Evolutionary conservation across 768 basidiomycete species (phyloP).

Genomic region (Trametopsis cervina): DNA sequence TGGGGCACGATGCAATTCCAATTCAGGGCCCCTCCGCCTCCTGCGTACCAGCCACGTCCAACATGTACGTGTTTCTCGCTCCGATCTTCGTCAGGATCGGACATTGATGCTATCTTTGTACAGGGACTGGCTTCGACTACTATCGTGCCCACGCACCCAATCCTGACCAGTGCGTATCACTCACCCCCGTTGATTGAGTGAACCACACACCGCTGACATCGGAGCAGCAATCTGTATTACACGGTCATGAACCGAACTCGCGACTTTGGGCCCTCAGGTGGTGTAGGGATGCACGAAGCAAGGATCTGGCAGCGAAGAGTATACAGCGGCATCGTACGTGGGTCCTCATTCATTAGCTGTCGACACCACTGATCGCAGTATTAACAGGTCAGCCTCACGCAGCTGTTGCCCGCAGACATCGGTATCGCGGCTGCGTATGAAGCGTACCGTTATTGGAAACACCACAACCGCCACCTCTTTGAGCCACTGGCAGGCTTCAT

Average conservation of each 20-base stretch:
- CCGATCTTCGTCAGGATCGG: slow-evolving; percentile 20
- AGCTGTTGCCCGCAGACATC: slow-evolving; percentile 52
- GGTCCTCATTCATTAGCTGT: background rate
- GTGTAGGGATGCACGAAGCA: slow-evolving; percentile 55
- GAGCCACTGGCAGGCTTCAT: slow-evolving; percentile 49
- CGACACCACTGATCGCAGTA: background rate
- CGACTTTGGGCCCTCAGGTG: slow-evolving; percentile 19
- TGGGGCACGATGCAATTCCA: slow-evolving; percentile 42
- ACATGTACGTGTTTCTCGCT: slow-evolving; percentile 37
- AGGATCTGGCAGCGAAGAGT: slow-evolving; percentile 57
- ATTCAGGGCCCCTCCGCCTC: slow-evolving; percentile 28
- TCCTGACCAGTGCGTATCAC: slow-evolving; percentile 50
- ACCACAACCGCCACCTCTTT: slow-evolving; percentile 43
- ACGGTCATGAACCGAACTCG: slow-evolving; percentile 27
- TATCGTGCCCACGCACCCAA: slow-evolving; percentile 55
- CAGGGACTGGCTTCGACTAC: slow-evolving; percentile 59
- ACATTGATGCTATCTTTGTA: slow-evolving; percentile 1
- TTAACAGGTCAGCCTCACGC: slow-evolving; percentile 41
- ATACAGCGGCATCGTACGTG: slow-evolving; percentile 53
- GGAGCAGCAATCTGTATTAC: slow-evolving; percentile 25
- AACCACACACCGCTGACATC: background rate
- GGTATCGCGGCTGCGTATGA: slow-evolving; percentile 78
- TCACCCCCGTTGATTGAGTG: background rate
- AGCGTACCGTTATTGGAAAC: slow-evolving; percentile 62
- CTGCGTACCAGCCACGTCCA: slow-evolving; percentile 39